Percentiles rank a stretch among this genome's conserved stretches.
These are phyloP conservation scores for Rhipidocladum racemiflorum DNA, from an alignment of 176 grass and related monocot genomes.

Conservation along the genomic window DNA sequence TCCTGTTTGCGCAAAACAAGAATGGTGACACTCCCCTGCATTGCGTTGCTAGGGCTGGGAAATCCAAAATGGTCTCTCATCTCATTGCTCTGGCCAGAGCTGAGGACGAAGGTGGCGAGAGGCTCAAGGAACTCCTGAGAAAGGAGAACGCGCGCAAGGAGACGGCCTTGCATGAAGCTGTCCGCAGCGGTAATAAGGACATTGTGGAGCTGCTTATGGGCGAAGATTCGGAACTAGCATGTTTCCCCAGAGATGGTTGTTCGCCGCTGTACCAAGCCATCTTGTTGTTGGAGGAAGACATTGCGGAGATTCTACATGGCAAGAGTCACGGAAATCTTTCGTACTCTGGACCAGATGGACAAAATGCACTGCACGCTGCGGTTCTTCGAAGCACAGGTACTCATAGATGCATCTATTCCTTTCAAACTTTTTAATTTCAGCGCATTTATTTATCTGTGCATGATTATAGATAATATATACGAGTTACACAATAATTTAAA, in stretches of 20 bases:
- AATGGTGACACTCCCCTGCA: neutral
- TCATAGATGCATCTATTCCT: too few relatives aligned
- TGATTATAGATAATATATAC: too few relatives aligned
- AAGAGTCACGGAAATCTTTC: too few relatives aligned
- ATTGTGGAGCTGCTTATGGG: neutral
- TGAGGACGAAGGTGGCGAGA: neutral
- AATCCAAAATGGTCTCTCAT: neutral
- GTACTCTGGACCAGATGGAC: too few relatives aligned
- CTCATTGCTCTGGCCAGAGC: neutral
- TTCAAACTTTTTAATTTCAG: too few relatives aligned
- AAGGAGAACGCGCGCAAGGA: neutral
- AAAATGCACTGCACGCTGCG: too few relatives aligned
- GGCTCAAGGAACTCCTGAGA: neutral
- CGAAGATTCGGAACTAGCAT: neutral
- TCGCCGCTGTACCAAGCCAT: constrained; percentile 8
- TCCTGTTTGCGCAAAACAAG: neutral
- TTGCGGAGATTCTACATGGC: neutral
- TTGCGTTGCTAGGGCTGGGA: neutral
- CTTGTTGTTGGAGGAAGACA: rapidly evolving
- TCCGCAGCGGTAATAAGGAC: neutral
- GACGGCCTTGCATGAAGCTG: neutral
- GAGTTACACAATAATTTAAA: too few relatives aligned
- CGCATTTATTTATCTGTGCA: too few relatives aligned
- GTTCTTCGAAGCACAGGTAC: too few relatives aligned
- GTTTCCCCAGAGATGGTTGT: neutral